Conservation (phyloP, 2,329 filamentous ascomycete species). For the Pyricularia grisea region DNA sequence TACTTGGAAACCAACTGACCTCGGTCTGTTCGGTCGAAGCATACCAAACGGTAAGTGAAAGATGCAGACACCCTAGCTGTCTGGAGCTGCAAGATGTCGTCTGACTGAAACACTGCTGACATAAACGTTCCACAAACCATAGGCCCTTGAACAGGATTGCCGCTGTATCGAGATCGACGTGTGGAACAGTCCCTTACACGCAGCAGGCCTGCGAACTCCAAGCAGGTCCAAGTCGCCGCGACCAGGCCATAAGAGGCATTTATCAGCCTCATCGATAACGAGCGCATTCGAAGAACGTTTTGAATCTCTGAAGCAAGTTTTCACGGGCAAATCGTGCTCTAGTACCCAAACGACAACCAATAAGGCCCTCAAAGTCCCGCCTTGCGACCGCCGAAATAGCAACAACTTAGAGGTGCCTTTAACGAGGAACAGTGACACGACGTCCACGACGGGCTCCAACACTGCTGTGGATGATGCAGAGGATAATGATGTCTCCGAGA, state of each 20-base stretch:
- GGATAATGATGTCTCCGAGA: slow-evolving; percentile 5
- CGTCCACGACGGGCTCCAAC: slow-evolving; percentile 8
- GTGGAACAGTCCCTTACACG: slow-evolving; percentile 59
- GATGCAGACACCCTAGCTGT: not conserved
- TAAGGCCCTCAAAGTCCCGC: slow-evolving; percentile 14
- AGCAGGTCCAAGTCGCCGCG: slow-evolving; percentile 28
- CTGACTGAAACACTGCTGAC: not conserved
- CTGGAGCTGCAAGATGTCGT: not conserved
- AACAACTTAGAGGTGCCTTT: slow-evolving; percentile 9
- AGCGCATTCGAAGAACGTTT: slow-evolving; percentile 29
- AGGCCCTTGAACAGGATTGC: slow-evolving; percentile 68
- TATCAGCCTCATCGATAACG: slow-evolving; percentile 26
- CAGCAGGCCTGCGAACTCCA: slow-evolving; percentile 23
- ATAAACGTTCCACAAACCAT: not conserved
- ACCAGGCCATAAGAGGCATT: slow-evolving; percentile 33
- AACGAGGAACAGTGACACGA: slow-evolving; percentile 12
- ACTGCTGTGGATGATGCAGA: slow-evolving; percentile 8
- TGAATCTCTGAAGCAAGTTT: slow-evolving; percentile 15
- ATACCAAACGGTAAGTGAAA: slow-evolving; percentile 55
- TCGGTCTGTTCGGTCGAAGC: slow-evolving; percentile 68
- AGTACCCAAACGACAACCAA: not conserved
- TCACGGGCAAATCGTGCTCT: not conserved
- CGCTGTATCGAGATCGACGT: slow-evolving; percentile 93
- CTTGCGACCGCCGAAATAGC: slow-evolving; percentile 25
- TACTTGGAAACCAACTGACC: slow-evolving; percentile 76